Evolutionary conservation across 2,329 filamentous ascomycete genomes (phyloP), one percentile per base, ranked within the genome.

Genomic region (Grosmannia clavigera): DNA sequence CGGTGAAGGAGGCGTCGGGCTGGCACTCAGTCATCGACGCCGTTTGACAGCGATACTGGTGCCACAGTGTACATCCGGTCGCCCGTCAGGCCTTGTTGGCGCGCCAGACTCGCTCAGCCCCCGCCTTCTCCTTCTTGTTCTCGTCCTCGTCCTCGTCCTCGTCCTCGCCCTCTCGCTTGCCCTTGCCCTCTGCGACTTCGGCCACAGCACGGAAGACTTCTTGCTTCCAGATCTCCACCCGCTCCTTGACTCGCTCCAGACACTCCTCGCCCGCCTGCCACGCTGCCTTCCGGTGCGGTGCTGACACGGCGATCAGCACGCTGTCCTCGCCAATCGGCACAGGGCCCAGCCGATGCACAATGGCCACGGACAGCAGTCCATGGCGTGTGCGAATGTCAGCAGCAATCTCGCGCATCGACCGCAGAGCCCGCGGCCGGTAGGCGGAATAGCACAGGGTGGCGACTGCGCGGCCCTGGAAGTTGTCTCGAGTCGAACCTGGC

Each of bases 321-420:
- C 90, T 95, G 74, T 96, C 92, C 73, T 96, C 90, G n/a, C 85
- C 87, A 60, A 97, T 86, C 3, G 90, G 89, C 19, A 96, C 92
- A 25, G 83, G 79, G 0, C 94, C 94, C 3, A 97, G 78, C 4
- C 92, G 83, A 74, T 97, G 94, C 16, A 88, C 78, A 71, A 97
- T 88, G 57, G 87, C 84, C 61, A 97, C 84, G 9, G 83, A 87
- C 46, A 82, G 81, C 22, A 96, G 80, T 0, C 71, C 74, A 70
- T 95, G 84, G 65, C 83, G 84, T 12, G 72, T 68, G 19, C 73
- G 72, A 3, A 92, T 73, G 4, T 76, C 71, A 6, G 76, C 73
- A 50, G 83, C 83, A 66, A 94, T 90, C 25, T 71, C 68, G 53
- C 84, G 74, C 75, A 94, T 84, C 1, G 86, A 86, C 46, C 79